Base-by-base conservation (phyloP, 257 asterid species). In the Handroanthus guayacan region DNA sequence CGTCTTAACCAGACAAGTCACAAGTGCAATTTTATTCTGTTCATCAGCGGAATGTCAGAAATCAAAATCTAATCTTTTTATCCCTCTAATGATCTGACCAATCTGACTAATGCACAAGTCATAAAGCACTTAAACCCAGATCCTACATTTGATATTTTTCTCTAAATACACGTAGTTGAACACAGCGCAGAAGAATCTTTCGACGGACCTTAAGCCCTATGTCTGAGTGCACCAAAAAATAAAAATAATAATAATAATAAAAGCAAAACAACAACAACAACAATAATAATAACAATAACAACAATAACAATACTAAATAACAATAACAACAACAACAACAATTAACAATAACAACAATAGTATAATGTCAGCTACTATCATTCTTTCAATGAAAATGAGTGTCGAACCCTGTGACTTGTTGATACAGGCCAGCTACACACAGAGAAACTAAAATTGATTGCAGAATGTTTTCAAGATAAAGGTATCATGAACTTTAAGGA, bases 391-490 rank as follows among this genome's bases (percentile, higher is more conserved):
- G 31, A 25, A 55, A 12, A 34, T 34, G 20, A 56, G 58, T 56
- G 43, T 11, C 37, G 13, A 39, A 78, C 5, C 47, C 37, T 39
- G 9, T 50, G 34, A 65, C 61, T 3, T 52, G 48, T 52, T 52
- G 2, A n/a, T 52, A 75, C 18, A 36, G 65, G 47, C 38, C 11
- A 37, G 5, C 12, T 16, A 41, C n/a, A 25, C 18, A 5, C 10
- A 39, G 51, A 41, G n/a, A 55, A 47, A 56, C 55, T 36, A 58
- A 72, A 73, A 57, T 50, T 60, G 74, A 64, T 5, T 44, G 63
- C 69, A 16, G 62, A 75, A 51, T 55, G 38, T 20, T 55, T 17
- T 48, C n/a, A 18, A 64, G 73, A n/a, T 65, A 66, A 18, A 75
- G 61, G 17, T 34, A 25, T 43, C 18, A 65, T 8, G 50, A 55